These are phyloP conservation scores for Gossypium mustelinum DNA, from an alignment of 345 rosid genomes.

Conservation along the genomic window DNA sequence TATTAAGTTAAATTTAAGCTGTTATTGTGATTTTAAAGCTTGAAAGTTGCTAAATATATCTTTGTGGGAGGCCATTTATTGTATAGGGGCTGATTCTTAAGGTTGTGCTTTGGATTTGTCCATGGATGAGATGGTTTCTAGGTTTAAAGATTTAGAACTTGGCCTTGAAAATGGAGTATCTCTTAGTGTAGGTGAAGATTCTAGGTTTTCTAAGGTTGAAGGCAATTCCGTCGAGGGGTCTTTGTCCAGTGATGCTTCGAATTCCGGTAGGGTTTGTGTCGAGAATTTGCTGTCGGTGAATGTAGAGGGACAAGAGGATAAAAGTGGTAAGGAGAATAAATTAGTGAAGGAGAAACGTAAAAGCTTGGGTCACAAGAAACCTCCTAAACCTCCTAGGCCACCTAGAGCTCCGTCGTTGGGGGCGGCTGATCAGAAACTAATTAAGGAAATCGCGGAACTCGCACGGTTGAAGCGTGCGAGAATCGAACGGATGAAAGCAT, in stretches of 20 bases:
- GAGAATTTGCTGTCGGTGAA: constrained; percentile 26
- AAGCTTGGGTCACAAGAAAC: constrained; percentile 52
- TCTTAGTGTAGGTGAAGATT: constrained; percentile 29
- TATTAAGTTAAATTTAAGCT: constrained; percentile 17
- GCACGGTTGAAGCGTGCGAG: constrained; percentile 87
- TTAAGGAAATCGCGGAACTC: constrained; percentile 71
- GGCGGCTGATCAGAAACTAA: constrained; percentile 75
- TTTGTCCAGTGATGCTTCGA: constrained; percentile 16
- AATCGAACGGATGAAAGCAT: constrained; percentile 73
- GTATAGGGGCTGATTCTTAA: constrained; percentile 17
- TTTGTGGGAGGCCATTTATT: constrained; percentile 16
- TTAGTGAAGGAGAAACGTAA: constrained; percentile 47
- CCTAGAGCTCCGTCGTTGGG: constrained; percentile 84
- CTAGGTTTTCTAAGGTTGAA: constrained; percentile 11
- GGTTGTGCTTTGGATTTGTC: constrained; percentile 14
- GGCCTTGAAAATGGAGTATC: constrained; percentile 69
- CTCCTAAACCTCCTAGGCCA: constrained; percentile 83
- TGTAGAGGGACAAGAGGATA: constrained; percentile 32
- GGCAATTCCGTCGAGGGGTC: background rate
- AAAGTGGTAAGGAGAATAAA: constrained; percentile 32
- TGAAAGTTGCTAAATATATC: constrained; percentile 12
- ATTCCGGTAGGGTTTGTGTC: background rate
- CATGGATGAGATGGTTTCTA: constrained; percentile 36
- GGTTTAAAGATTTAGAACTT: constrained; percentile 40
- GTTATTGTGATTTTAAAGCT: constrained; percentile 19